Conservation (phyloP, 108 stramenopile species). For the Epithemia pelagica region DNA sequence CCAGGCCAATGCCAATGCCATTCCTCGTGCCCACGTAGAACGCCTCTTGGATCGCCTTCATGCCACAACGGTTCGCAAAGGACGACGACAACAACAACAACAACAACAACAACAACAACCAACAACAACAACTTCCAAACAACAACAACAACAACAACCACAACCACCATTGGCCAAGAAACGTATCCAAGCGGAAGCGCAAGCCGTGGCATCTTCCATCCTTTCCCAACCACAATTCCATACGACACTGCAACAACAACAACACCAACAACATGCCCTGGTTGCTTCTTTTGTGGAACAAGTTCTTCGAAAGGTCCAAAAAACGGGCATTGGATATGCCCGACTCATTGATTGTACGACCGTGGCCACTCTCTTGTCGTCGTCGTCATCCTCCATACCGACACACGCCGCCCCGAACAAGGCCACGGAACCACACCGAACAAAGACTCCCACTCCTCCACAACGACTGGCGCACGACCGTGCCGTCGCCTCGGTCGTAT, state of each 20-base stretch:
- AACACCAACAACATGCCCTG: neutral
- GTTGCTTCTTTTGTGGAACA: constrained; percentile 2
- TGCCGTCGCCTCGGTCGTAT: constrained; percentile 32
- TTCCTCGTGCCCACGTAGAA: neutral
- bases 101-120: too few relatives aligned
- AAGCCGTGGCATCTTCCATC: neutral
- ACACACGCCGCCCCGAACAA: neutral
- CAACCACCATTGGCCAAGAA: neutral
- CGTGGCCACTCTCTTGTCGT: constrained; percentile 1
- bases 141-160: too few relatives aligned
- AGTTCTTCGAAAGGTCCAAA: constrained; percentile 34
- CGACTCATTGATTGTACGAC: constrained; percentile 41
- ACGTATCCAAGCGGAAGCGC: neutral
- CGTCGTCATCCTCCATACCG: too few relatives aligned
- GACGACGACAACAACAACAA: neutral
- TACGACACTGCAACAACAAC: neutral
- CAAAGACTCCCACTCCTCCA: neutral
- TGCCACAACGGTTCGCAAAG: neutral
- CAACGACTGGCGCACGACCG: constrained; percentile 11
- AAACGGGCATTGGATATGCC: constrained; percentile 38
- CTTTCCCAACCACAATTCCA: too few relatives aligned
- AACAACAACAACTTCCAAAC: neutral
- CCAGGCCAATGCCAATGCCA: neutral
- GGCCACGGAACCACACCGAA: neutral
- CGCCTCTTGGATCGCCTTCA: constrained; percentile 16